Conservation (phyloP, 805 yeast species). For the Metschnikowia anglica region DNA sequence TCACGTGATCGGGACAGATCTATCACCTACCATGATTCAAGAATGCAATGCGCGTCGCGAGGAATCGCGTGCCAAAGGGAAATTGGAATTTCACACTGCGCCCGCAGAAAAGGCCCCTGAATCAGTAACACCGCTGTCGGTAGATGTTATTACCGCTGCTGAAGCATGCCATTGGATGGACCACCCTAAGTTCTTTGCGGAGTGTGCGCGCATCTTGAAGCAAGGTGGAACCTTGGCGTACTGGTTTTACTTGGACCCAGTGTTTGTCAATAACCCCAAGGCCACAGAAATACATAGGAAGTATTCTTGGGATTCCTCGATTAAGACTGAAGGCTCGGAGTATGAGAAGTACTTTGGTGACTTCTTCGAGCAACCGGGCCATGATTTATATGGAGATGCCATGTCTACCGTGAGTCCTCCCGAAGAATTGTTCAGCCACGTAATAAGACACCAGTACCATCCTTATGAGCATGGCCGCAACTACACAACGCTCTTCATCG, state of each 20-base stretch:
- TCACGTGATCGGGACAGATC: conserved; percentile 62
- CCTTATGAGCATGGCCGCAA: conserved; percentile 24
- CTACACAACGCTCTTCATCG: conserved; percentile 25
- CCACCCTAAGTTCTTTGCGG: conserved; percentile 50
- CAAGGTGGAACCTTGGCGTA: conserved; percentile 68
- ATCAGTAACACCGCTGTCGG: conserved; percentile 27
- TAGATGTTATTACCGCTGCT: conserved; percentile 74
- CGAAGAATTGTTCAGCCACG: conserved; percentile 23
- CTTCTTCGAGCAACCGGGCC: conserved; percentile 50
- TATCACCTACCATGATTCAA: conserved; percentile 54
- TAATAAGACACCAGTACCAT: conserved; percentile 27
- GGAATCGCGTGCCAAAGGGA: conserved; percentile 3
- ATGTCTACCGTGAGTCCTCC: conserved; percentile 41
- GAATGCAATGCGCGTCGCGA: conserved; percentile 23
- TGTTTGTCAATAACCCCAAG: conserved; percentile 49
- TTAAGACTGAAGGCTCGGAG: conserved; percentile 17
- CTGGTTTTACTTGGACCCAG: conserved; percentile 80
- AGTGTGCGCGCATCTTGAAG: conserved; percentile 49
- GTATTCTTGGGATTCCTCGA: conserved; percentile 43
- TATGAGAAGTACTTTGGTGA: conserved; percentile 50
- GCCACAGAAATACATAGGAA: conserved; percentile 56
- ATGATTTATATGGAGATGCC: conserved; percentile 33
- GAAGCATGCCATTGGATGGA: conserved; percentile 88
- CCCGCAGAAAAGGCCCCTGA: conserved; percentile 30
- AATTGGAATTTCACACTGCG: conserved; percentile 24